Conservation (phyloP, 2,329 filamentous ascomycete genomes). For the Cladosporium sp. region DNA sequence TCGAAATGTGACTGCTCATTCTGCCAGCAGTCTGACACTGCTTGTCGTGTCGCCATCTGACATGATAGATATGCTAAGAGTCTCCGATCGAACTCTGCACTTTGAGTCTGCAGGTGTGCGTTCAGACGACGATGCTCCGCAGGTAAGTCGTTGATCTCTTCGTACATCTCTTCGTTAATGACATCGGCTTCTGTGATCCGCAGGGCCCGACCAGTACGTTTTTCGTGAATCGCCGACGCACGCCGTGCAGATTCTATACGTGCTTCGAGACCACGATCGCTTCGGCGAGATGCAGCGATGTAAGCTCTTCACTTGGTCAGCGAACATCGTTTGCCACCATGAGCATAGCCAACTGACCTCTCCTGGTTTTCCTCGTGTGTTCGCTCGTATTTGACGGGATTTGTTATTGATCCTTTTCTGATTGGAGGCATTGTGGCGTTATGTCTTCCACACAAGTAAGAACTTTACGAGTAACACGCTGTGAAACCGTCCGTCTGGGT, state of each 20-base stretch:
- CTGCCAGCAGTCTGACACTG: constrained; percentile 33
- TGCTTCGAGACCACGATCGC: constrained; percentile 83
- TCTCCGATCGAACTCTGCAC: constrained; percentile 61
- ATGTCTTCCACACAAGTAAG: neutral
- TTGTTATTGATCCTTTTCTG: neutral
- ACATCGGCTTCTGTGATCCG: constrained; percentile 85
- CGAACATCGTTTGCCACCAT: neutral
- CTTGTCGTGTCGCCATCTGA: constrained; percentile 55
- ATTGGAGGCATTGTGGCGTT: neutral
- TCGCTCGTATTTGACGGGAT: constrained; percentile 63
- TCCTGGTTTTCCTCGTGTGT: constrained; percentile 82
- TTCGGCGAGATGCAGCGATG: constrained; percentile 83
- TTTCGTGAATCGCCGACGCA: constrained; percentile 86
- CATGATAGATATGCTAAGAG: constrained; percentile 60
- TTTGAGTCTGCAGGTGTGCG: constrained; percentile 61
- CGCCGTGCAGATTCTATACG: constrained; percentile 84
- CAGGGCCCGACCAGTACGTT: constrained; percentile 79
- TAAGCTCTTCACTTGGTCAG: constrained; percentile 65
- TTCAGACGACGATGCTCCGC: constrained; percentile 64
- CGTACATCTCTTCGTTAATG: constrained; percentile 90
- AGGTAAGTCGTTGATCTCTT: constrained; percentile 79
- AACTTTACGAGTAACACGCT: neutral
- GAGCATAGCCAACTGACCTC: constrained; percentile 44
- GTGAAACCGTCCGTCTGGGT: neutral
- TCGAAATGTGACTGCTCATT: constrained; percentile 37